A percentile compares a stretch with the other conserved stretches of the same genome.
Evolutionary conservation across 75 land plant species (phyloP).

Genomic region (Cryptomeria japonica): DNA sequence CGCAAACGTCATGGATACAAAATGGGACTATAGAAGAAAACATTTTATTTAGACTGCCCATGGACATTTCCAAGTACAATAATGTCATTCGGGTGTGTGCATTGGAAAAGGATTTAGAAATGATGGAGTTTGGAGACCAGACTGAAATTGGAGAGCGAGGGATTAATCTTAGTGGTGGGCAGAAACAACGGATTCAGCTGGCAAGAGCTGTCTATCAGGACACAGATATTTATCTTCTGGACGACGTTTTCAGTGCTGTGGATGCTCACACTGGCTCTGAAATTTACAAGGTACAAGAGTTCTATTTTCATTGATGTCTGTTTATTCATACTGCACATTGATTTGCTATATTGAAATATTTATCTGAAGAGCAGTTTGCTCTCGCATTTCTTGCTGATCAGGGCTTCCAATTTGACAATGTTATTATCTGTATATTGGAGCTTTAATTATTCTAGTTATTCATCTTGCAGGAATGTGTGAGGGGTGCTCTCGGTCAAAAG

Average conservation of each 20-base stretch:
- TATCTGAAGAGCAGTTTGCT: not conserved
- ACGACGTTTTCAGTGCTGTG: constrained; percentile 96
- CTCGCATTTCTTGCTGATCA: not conserved
- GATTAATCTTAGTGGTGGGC: constrained; percentile 96
- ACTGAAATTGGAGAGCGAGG: constrained; percentile 99
- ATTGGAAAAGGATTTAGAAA: constrained; percentile 78
- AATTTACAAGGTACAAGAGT: constrained; percentile 70
- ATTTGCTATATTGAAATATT: constrained; percentile 4
- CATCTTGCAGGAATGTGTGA: constrained; percentile 81
- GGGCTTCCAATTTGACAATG: not conserved
- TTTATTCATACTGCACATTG: not conserved
- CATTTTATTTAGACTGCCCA: constrained; percentile 74
- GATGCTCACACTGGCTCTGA: constrained; percentile 97
- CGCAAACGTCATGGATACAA: constrained; percentile 97
- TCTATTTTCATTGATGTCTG: not conserved
- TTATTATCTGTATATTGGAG: not conserved
- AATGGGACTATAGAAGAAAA: constrained; percentile 88
- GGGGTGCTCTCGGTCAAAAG: constrained; percentile 68
- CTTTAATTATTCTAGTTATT: not conserved
- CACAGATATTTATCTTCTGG: constrained; percentile 86
- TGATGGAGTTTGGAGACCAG: constrained; percentile 93
- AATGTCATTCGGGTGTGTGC: constrained; percentile 71
- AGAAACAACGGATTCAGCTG: constrained; percentile 94
- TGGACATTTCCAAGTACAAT: constrained; percentile 53
- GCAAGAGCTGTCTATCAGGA: constrained; percentile 97